Evolutionary conservation across 768 basidiomycete species (phyloP).

Genomic region (Naematelia aurantialba): DNA sequence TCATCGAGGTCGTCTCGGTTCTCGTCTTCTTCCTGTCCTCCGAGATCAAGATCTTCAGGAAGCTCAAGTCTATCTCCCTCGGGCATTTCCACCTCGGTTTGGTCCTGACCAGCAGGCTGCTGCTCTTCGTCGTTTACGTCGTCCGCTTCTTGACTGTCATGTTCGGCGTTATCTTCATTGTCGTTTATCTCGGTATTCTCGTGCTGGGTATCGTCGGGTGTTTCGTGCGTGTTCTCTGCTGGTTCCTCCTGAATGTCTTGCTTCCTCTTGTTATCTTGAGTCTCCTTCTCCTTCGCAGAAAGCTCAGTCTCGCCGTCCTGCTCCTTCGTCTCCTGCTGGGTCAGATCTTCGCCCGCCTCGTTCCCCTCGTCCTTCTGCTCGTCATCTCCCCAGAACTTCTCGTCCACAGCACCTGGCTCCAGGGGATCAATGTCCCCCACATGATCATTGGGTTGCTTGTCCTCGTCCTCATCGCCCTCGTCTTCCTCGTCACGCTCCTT

Average conservation of each 20-base stretch:
- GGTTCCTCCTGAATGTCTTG: constrained; percentile 41
- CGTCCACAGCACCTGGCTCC: constrained; percentile 82
- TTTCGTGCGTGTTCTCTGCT: constrained; percentile 16
- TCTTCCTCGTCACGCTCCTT: constrained; percentile 56
- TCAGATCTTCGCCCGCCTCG: constrained; percentile 58
- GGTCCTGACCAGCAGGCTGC: constrained; percentile 50
- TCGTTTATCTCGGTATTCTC: constrained; percentile 18
- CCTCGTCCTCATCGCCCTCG: constrained; percentile 53
- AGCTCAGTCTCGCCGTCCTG: constrained; percentile 64
- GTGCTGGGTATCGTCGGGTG: constrained; percentile 35
- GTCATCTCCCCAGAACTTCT: constrained; percentile 96
- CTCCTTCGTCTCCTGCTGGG: constrained; percentile 58
- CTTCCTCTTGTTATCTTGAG: constrained; percentile 50
- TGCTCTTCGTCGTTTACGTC: constrained; percentile 50
- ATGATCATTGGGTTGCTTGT: constrained; percentile 71
- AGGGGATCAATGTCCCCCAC: constrained; percentile 74
- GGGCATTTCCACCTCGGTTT: constrained; percentile 70
- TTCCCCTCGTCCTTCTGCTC: constrained; percentile 55
- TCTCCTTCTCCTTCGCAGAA: constrained; percentile 69
- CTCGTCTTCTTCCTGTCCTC: constrained; percentile 33
- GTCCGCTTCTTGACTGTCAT: constrained; percentile 49
- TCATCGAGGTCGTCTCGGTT: constrained; percentile 45
- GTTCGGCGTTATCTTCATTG: constrained; percentile 35
- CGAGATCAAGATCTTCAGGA: constrained; percentile 60
- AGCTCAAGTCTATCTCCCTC: constrained; percentile 82